Evolutionary conservation across 1,139 yeast species (phyloP).

Genomic region (Kazachstania sp.): DNA sequence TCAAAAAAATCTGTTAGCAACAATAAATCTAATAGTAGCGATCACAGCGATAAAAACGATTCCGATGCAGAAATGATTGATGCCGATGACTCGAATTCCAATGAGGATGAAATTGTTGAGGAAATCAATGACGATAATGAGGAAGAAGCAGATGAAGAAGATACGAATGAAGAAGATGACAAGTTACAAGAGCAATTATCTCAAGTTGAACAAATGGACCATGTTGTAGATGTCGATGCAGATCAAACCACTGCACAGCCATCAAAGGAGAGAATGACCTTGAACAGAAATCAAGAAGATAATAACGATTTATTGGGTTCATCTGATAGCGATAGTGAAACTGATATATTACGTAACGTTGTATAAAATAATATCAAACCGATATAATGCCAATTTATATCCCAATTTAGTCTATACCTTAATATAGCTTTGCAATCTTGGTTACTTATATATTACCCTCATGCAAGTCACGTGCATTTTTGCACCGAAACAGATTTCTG

Average conservation of each 20-base stretch:
- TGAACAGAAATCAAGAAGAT: conserved; percentile 5
- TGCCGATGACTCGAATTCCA: neutral
- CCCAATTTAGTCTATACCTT: no score
- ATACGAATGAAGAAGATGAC: conserved; percentile 39
- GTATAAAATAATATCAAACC: neutral
- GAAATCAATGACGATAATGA: conserved; percentile 3
- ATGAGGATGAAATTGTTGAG: neutral
- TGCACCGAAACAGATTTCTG: no score
- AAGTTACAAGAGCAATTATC: conserved; percentile 17
- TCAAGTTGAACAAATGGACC: conserved; percentile 3
- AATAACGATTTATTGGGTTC: conserved; percentile 1
- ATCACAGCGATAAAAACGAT: neutral
- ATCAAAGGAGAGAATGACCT: conserved; percentile 2
- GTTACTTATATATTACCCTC: no score
- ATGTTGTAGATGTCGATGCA: neutral
- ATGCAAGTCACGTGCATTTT: no score
- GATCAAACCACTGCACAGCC: neutral
- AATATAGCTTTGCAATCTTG: no score
- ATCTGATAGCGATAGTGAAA: neutral
- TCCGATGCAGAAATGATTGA: neutral
- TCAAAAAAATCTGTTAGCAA: neutral
- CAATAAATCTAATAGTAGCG: neutral
- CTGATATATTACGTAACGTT: neutral
- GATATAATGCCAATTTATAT: no score
- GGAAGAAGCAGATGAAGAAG: conserved; percentile 29